A percentile compares a stretch with the other conserved stretches of the same genome.
Conservation (phyloP, 192 early-diverging fungal genomes). For the Podochytrium sp. region DNA sequence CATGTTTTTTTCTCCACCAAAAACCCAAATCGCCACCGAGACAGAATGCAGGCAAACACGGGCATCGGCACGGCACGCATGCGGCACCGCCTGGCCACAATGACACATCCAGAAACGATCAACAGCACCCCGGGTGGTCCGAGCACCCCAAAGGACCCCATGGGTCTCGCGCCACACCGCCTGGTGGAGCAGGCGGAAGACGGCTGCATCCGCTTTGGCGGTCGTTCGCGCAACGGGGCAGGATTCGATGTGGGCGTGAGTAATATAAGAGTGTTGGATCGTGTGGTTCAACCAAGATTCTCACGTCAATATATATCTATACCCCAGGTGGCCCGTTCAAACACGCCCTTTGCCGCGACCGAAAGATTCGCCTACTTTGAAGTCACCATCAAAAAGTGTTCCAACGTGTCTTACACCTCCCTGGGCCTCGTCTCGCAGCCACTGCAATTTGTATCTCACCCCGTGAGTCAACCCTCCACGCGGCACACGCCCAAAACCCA, state of each 20-base stretch:
- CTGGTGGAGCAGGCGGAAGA: not conserved
- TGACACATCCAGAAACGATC: too few relatives aligned
- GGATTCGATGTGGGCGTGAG: conserved; percentile 21
- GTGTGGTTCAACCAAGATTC: not conserved
- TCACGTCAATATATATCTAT: not conserved
- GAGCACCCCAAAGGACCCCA: too few relatives aligned
- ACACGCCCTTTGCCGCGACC: not conserved
- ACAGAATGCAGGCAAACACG: too few relatives aligned
- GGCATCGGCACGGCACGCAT: too few relatives aligned
- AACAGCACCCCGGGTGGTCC: too few relatives aligned
- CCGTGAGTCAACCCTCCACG: not conserved
- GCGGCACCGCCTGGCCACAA: too few relatives aligned
- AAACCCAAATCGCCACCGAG: too few relatives aligned
- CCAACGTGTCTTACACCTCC: not conserved
- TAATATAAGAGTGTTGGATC: not conserved
- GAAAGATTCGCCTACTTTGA: conserved; percentile 27
- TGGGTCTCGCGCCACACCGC: not conserved
- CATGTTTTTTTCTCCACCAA: too few relatives aligned
- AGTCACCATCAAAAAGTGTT: not conserved
- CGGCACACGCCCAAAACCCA: too few relatives aligned
- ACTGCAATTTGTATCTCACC: not conserved
- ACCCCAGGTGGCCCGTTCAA: conserved; percentile 4
- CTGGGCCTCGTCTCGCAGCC: conserved; percentile 9
- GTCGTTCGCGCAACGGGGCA: conserved; percentile 7
- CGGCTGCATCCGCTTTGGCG: conserved; percentile 5